These are phyloP conservation scores for Obelidium mucronatum DNA, from an alignment of 192 early-diverging fungal genomes.

Conservation along the genomic window DNA sequence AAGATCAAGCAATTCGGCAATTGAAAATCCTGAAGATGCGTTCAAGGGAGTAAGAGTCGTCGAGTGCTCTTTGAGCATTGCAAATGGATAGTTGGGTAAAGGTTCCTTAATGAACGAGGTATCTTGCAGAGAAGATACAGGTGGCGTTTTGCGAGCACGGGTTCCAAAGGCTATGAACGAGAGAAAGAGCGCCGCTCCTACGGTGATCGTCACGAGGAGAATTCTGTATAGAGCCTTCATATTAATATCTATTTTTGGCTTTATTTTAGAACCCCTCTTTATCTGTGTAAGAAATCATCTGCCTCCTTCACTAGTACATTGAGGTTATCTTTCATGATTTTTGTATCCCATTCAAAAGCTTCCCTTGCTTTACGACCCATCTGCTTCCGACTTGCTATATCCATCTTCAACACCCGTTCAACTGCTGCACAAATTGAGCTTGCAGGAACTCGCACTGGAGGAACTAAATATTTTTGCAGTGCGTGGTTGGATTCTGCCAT, in stretches of 20 bases:
- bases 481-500: conserved; percentile 5
- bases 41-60: background rate
- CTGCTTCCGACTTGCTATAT: background rate
- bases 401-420: conserved; percentile 15
- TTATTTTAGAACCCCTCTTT: no score
- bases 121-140: no score
- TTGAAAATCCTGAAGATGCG: conserved; percentile 1
- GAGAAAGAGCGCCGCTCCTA: no score
- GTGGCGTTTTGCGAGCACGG: no score
- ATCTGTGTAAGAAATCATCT: background rate
- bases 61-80: background rate
- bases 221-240: no score
- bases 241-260: no score
- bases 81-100: no score
- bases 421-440: conserved; percentile 19
- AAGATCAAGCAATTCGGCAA: conserved; percentile 1
- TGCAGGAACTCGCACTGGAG: background rate
- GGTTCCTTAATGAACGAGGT: no score
- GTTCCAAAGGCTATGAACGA: no score
- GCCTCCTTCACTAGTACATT: background rate
- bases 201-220: no score
- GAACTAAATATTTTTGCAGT: conserved; percentile 10
- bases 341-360: conserved; percentile 21
- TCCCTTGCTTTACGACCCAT: conserved; percentile 11
- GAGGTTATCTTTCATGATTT: conserved; percentile 13